Conservation (phyloP, 2,329 filamentous ascomycete genomes). For the Aspergillus sp. region DNA sequence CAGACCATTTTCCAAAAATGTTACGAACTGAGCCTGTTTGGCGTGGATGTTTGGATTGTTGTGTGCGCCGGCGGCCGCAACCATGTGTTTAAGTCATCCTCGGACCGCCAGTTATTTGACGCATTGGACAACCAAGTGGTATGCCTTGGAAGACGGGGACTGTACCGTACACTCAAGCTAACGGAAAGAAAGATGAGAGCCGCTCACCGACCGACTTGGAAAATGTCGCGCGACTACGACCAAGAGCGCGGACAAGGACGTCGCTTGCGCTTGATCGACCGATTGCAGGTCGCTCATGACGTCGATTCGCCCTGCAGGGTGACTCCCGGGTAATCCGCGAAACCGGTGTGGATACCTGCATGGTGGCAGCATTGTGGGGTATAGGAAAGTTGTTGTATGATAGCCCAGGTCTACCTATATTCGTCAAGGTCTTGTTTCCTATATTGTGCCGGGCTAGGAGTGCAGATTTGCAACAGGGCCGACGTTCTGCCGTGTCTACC, state of each 20-base stretch:
- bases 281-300: neutral
- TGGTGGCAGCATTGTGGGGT: neutral
- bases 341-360: neutral
- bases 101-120: neutral
- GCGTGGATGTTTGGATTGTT: slow-evolving; percentile 2
- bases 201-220: slow-evolving; percentile 2
- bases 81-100: slow-evolving; percentile 1
- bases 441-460: too few relatives aligned
- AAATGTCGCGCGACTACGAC: neutral
- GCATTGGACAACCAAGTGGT: slow-evolving; percentile 1
- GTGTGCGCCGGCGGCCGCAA: neutral
- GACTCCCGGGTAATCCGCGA: neutral
- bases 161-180: neutral
- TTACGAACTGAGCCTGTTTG: slow-evolving; percentile 1
- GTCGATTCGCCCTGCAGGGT: neutral
- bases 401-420: too few relatives aligned
- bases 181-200: slow-evolving; percentile 1
- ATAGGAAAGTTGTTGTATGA: neutral
- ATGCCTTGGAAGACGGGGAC: neutral
- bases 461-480: neutral
- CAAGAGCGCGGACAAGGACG: neutral
- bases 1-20: slow-evolving; percentile 5
- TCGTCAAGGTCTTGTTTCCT: too few relatives aligned
- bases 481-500: neutral
- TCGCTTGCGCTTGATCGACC: slow-evolving; percentile 1